phyloP scores from a whole-genome alignment of 1,139 yeast species.

The Geotrichum restrictum region DNA sequence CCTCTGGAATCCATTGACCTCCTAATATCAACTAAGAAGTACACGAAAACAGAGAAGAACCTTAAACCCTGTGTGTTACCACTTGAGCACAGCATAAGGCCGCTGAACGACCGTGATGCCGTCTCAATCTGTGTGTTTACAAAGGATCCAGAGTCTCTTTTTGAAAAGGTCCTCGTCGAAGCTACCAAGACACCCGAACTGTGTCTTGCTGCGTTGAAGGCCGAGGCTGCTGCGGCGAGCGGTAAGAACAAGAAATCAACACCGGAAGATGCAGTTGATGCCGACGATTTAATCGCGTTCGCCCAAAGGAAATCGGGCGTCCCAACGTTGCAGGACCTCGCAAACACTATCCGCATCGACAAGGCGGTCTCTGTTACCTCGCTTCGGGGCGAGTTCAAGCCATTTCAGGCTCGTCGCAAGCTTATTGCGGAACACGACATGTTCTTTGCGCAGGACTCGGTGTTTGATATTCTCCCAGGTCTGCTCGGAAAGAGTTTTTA shows the following conservation, averaged over 20 bases:
- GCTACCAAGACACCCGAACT: constrained; percentile 37
- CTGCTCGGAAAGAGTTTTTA: constrained; percentile 78
- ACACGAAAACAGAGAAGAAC: constrained; percentile 55
- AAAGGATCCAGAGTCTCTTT: constrained; percentile 52
- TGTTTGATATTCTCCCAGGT: constrained; percentile 75
- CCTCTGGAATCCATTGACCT: constrained; percentile 44
- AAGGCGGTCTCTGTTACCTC: constrained; percentile 43
- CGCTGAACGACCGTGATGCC: constrained; percentile 34
- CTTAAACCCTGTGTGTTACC: constrained; percentile 68
- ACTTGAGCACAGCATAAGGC: constrained; percentile 50
- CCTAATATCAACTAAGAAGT: constrained; percentile 62
- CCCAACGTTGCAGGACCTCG: constrained; percentile 17
- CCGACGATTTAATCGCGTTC: constrained; percentile 12
- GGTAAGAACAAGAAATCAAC: too few relatives aligned
- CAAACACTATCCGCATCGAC: constrained; percentile 21
- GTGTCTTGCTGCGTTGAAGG: constrained; percentile 56
- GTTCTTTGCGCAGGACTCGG: constrained; percentile 65
- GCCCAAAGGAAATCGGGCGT: constrained; percentile 12
- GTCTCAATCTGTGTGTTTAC: constrained; percentile 61
- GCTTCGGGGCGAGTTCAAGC: constrained; percentile 44
- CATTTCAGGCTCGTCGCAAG: constrained; percentile 43
- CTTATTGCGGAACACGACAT: constrained; percentile 49
- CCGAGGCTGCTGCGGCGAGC: constrained; percentile 40
- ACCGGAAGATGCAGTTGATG: constrained; percentile 10
- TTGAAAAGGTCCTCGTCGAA: constrained; percentile 14